Percentiles rank a stretch among this genome's conserved stretches.
These are phyloP conservation scores for Huntiella moniliformis DNA, from an alignment of 2,329 filamentous ascomycete species.

Conservation along the genomic window DNA sequence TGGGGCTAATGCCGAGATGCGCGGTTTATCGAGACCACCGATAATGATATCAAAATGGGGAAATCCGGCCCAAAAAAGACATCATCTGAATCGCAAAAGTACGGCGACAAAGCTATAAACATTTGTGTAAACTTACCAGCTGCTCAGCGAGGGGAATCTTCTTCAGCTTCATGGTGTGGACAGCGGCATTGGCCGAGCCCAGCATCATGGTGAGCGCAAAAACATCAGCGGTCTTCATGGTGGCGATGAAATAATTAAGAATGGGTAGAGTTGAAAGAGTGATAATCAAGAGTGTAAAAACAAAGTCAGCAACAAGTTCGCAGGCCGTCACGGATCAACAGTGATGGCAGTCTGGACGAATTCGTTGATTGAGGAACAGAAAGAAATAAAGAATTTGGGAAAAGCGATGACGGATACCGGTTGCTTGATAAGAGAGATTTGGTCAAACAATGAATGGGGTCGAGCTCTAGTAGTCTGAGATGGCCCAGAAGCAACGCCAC, in stretches of 20 bases:
- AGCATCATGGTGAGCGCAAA: conserved; percentile 65
- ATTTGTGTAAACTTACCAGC: conserved; percentile 41
- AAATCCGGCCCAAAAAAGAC: conserved; percentile 5
- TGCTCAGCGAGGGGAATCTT: conserved; percentile 88
- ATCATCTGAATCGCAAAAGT: background rate
- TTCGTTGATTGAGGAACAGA: background rate
- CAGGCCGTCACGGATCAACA: conserved; percentile 8
- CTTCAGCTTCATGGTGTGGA: conserved; percentile 95
- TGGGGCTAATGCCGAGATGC: conserved; percentile 8
- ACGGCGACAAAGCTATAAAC: background rate
- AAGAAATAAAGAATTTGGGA: background rate
- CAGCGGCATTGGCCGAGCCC: conserved; percentile 63
- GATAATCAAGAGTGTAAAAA: background rate
- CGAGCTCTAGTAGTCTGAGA: too few relatives aligned
- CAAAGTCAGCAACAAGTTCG: conserved; percentile 4
- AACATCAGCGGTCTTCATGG: conserved; percentile 64
- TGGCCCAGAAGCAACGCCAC: too few relatives aligned
- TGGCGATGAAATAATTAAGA: conserved; percentile 4
- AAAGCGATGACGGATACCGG: background rate
- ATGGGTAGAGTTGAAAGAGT: background rate
- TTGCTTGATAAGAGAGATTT: conserved; percentile 2
- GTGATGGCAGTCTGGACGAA: conserved; percentile 3
- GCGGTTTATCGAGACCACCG: conserved; percentile 5
- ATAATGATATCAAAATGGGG: background rate
- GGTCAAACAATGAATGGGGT: too few relatives aligned